A percentile compares a stretch with the other conserved stretches of the same genome.
These are phyloP conservation scores for Bjerkandera adusta DNA, from an alignment of 1,284 basidiomycete genomes.

Conservation along the genomic window DNA sequence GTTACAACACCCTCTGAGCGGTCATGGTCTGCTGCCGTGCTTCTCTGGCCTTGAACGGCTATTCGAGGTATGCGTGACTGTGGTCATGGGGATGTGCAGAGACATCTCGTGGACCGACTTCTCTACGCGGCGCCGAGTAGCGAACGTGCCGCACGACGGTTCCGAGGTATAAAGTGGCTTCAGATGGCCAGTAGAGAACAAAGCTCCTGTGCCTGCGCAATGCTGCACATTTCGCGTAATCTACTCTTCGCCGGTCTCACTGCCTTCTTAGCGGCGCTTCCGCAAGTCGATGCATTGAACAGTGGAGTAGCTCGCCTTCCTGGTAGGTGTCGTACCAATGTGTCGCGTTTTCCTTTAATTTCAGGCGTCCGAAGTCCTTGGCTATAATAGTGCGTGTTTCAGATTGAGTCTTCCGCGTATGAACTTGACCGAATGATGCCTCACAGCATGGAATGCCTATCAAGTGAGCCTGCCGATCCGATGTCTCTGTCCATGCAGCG, in stretches of 20 bases:
- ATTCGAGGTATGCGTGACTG: background rate
- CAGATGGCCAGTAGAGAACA: too few relatives aligned
- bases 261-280: background rate
- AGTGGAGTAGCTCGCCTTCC: slow-evolving; percentile 23
- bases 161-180: too few relatives aligned
- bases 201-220: background rate
- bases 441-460: slow-evolving; percentile 35
- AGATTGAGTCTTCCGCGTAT: background rate
- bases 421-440: too few relatives aligned
- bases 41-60: background rate
- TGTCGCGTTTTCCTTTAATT: background rate
- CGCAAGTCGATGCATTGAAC: slow-evolving; percentile 7
- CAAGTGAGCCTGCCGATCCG: slow-evolving; percentile 19
- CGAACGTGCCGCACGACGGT: too few relatives aligned
- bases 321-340: slow-evolving; percentile 11
- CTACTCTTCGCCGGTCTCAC: background rate
- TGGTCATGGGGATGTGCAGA: background rate
- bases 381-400: slow-evolving; percentile 32
- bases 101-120: background rate
- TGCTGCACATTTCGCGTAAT: background rate
- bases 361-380: slow-evolving; percentile 22
- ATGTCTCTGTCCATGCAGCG: background rate
- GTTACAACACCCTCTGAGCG: background rate
- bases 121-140: too few relatives aligned
- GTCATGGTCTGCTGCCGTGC: background rate